Conservation (phyloP, 2,329 filamentous ascomycete genomes). For the Sordariomycetes sp. region DNA sequence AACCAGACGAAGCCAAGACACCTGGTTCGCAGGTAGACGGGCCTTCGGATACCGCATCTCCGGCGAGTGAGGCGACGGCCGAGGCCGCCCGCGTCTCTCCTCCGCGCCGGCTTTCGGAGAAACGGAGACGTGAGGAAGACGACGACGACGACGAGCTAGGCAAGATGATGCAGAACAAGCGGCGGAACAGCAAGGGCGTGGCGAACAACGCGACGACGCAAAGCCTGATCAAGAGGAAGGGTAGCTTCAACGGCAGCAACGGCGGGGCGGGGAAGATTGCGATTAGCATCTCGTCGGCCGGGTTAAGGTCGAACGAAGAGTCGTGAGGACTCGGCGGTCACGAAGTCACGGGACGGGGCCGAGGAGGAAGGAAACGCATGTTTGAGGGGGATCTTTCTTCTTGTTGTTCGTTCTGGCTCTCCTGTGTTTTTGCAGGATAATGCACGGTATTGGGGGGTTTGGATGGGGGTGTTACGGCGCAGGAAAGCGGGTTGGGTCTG, state of each 20-base stretch:
- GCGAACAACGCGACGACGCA: constrained; percentile 18
- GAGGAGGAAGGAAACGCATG: background rate
- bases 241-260: constrained; percentile 29
- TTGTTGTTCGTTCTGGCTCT: constrained; percentile 1
- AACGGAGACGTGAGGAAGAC: constrained; percentile 83
- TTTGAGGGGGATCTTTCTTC: background rate
- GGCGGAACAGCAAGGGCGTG: constrained; percentile 46
- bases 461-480: background rate
- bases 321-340: constrained; percentile 14
- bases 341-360: background rate
- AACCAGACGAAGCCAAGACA: constrained; percentile 15
- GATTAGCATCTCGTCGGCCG: constrained; percentile 40
- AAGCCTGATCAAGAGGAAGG: constrained; percentile 26
- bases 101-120: constrained; percentile 72
- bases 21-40: constrained; percentile 7
- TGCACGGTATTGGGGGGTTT: background rate
- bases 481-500: background rate
- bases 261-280: constrained; percentile 40
- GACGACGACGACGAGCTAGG: constrained; percentile 84
- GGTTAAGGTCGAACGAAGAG: constrained; percentile 25
- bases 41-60: constrained; percentile 6
- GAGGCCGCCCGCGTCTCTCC: constrained; percentile 22
- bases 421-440: background rate
- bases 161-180: constrained; percentile 61
- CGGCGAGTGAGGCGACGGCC: constrained; percentile 17